Base-by-base conservation (phyloP, 129 eudicot genomes). In the Scalesia atractyloides region DNA sequence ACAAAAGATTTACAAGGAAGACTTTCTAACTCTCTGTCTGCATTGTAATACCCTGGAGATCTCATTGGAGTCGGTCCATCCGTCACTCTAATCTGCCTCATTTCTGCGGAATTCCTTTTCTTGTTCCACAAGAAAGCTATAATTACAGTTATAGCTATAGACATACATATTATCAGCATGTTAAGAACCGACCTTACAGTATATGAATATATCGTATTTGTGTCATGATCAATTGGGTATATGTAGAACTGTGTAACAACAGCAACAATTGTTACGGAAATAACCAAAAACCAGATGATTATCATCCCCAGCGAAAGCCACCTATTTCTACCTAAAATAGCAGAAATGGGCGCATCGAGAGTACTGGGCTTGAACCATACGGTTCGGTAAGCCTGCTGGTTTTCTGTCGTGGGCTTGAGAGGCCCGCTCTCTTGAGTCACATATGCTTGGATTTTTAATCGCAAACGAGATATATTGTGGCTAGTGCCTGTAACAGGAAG, bases 1-100 rank as follows among this genome's bases (percentile, higher is more conserved):
- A 62, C 18, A 41, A 80, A 24, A 20, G 87, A 68, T 47, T 64
- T 76, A 17, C 51, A 73, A 44, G 88, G 83, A 65, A 85, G 73
- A 67, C 88, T 80, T 79, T 85, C 94, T 16, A 88, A 63, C 74
- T 88, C 94, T 75, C 79, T 74, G 69, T 77, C 82, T 49, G 76
- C 78, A 78, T 74, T 61, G 37, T 77, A 80, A 75, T 41, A n/a
- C 85, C 67, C 85, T 26, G 93, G 89, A 4, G 87, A 82, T 52
- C 78, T 58, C 72, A 53, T 13, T 30, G 89, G 89, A 1, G 82
- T 69, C 15, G 74, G 79, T 56, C 58, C 64, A 41, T 87, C 84
- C 17, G 75, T 73, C 73, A 50, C 78, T 11, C 72, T 73, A 20
- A 84, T 56, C 74, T 77, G 84, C 77, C 70, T 75, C 79, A 66